Evolutionary conservation across 805 yeast genomes (phyloP).

Genomic region (Jamesozyma jinghongensis): DNA sequence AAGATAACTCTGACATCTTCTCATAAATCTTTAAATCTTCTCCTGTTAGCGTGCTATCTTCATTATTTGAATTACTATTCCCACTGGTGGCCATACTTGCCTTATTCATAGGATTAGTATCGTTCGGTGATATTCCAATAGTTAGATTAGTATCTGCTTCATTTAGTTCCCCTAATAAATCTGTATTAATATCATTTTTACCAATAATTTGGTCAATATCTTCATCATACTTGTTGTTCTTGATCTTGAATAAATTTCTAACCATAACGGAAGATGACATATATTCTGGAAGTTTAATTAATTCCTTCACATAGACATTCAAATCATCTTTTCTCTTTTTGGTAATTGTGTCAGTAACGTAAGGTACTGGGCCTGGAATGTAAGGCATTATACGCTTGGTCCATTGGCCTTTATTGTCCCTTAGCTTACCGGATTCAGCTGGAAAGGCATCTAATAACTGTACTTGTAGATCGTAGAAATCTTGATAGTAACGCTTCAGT

Average conservation of each 20-base stretch:
- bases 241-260: slow-evolving; percentile 56
- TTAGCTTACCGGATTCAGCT: slow-evolving; percentile 73
- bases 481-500: slow-evolving; percentile 86
- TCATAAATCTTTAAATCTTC: slow-evolving; percentile 26
- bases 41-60: slow-evolving; percentile 21
- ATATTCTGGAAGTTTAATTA: slow-evolving; percentile 65
- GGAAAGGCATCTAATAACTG: slow-evolving; percentile 76
- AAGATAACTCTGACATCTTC: slow-evolving; percentile 21
- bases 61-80: background rate
- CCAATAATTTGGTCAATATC: slow-evolving; percentile 7
- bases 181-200: background rate
- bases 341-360: slow-evolving; percentile 71
- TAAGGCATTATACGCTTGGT: slow-evolving; percentile 76
- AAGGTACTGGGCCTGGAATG: slow-evolving; percentile 92
- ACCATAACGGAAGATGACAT: slow-evolving; percentile 65
- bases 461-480: slow-evolving; percentile 90
- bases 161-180: background rate
- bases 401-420: slow-evolving; percentile 44
- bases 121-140: background rate
- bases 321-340: slow-evolving; percentile 45
- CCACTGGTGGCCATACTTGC: slow-evolving; percentile 3
- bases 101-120: background rate
- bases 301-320: slow-evolving; percentile 46
- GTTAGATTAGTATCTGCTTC: background rate
- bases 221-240: slow-evolving; percentile 29